A percentile compares a stretch with the other conserved stretches of the same genome.
Conservation (phyloP, 2,329 filamentous ascomycete species). For the Graphilbum fragrans region DNA sequence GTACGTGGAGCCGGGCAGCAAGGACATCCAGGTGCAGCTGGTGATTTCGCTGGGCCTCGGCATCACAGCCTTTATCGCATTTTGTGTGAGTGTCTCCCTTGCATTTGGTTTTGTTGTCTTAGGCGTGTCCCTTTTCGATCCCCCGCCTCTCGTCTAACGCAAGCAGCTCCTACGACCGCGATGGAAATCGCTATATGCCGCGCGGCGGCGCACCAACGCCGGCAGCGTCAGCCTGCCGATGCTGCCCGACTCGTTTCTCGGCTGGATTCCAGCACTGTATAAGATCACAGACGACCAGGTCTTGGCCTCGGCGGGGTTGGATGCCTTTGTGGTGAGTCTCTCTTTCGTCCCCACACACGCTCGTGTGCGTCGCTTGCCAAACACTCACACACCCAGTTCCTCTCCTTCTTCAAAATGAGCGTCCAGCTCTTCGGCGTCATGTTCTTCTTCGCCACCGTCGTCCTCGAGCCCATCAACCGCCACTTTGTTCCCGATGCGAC, state of each 20-base stretch:
- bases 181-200: slow-evolving; percentile 86
- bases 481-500: slow-evolving; percentile 33
- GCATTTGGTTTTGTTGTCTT: not conserved
- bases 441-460: slow-evolving; percentile 65
- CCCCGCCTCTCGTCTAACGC: too few relatives aligned
- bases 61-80: slow-evolving; percentile 57
- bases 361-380: not conserved
- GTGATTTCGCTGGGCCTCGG: slow-evolving; percentile 61
- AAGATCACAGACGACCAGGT: slow-evolving; percentile 81
- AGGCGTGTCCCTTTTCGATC: not conserved
- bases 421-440: slow-evolving; percentile 71
- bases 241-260: slow-evolving; percentile 74
- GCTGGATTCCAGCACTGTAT: slow-evolving; percentile 85
- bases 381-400: slow-evolving; percentile 59
- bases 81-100: slow-evolving; percentile 44
- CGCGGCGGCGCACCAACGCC: slow-evolving; percentile 55
- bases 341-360: too few relatives aligned
- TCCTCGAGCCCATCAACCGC: slow-evolving; percentile 79
- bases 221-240: slow-evolving; percentile 53
- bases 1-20: slow-evolving; percentile 23
- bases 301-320: slow-evolving; percentile 77
- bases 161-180: slow-evolving; percentile 72
- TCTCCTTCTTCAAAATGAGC: slow-evolving; percentile 93
- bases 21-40: slow-evolving; percentile 51
- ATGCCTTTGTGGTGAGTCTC: slow-evolving; percentile 72